Base-by-base conservation (phyloP, 441 rosid species). In the Syzygium malaccense region DNA sequence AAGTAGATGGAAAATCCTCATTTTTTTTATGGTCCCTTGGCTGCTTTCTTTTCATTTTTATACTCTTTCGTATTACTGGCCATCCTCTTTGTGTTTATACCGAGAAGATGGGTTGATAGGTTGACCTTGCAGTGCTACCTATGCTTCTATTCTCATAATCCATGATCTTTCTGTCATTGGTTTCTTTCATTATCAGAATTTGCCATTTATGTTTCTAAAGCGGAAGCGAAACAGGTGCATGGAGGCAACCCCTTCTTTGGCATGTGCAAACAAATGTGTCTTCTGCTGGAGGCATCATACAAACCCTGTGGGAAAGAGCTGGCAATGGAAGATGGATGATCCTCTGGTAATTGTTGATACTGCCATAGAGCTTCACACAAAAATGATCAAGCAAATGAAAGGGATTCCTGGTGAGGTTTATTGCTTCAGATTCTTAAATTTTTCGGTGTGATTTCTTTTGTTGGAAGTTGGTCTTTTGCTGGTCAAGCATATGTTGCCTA, bases 241-340 rank as follows among this genome's bases (percentile, higher is more conserved):
- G 98, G 99, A 98, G 94, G 96, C 99, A 85, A 97, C 98, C 53
- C 99, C 99, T 78, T 96, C 99, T 93, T 93, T 98, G 94, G 98
- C 99, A 88, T 98, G 98, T 92, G 99, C 99, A 85, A 97, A 97
- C 92, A 97, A 98, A 91, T 98, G 99, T 95, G 98, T 98, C 87
- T 98, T 98, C 88, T 98, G 99, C 91, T 97, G 98, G 99, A 97
- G 99, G 95, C 99, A 97, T 92, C 99, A 98, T 88, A 95, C 98
- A 45, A 98, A 98, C 94, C 99, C 99, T 55, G 99, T 98, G 11
- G 99, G 99, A 86, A 98, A 96, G 95, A 96, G 95, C 92, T 98
- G 99, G 99, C 96, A 95, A 91, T 97, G 99, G 99, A 95, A 96
- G 94, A 96, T 97, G 99, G 99, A 97, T 90, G 99, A 96, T 92